A percentile compares a stretch with the other conserved stretches of the same genome.
Conservation (phyloP, 73 alveolate species). For the Symbiodinium pilosum region DNA sequence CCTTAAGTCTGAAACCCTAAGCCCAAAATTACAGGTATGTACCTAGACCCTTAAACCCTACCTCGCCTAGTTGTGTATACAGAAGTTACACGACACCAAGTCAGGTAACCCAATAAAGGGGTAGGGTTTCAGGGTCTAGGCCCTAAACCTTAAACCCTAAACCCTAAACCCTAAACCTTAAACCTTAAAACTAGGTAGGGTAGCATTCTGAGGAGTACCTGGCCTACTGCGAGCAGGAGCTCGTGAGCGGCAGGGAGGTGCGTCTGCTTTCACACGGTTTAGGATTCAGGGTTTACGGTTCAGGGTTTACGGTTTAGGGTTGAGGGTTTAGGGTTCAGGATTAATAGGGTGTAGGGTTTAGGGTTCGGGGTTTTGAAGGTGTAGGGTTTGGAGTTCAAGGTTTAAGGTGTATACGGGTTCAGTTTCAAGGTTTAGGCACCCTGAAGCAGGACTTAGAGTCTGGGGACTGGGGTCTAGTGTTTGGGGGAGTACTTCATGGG, state of each 20-base stretch:
- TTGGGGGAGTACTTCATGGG: background rate
- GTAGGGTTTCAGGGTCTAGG: too few relatives aligned
- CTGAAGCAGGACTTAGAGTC: too few relatives aligned
- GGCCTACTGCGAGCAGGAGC: constrained; percentile 48
- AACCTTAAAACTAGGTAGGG: background rate
- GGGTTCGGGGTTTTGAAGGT: background rate
- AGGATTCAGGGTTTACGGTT: background rate
- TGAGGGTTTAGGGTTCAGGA: background rate
- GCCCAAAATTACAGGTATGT: too few relatives aligned
- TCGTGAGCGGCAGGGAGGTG: constrained; percentile 21
- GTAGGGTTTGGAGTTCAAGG: background rate
- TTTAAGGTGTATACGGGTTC: background rate
- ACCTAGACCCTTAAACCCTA: too few relatives aligned
- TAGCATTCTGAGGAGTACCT: constrained; percentile 11
- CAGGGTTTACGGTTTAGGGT: background rate
- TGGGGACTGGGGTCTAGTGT: background rate
- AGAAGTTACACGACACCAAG: too few relatives aligned
- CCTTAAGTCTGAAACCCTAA: too few relatives aligned
- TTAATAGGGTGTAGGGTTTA: background rate
- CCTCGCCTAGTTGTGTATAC: too few relatives aligned
- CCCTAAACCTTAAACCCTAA: background rate
- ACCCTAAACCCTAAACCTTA: background rate
- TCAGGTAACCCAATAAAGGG: too few relatives aligned
- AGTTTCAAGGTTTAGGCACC: background rate
- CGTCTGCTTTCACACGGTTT: background rate